Base-by-base conservation (phyloP, 257 asterid genomes). In the Penstemon newberryi region DNA sequence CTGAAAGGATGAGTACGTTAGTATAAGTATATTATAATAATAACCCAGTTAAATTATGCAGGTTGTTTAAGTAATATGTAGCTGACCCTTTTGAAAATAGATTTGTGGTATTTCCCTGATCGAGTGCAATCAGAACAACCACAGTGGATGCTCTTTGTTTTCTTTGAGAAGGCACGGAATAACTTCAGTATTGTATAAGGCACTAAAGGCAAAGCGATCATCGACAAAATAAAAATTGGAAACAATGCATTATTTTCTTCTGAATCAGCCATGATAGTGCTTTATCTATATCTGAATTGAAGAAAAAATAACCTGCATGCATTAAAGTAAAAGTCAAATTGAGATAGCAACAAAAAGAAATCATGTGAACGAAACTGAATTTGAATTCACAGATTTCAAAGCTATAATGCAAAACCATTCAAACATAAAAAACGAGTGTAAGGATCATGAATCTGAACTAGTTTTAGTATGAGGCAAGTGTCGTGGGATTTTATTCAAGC, bases 201-300 rank as follows among this genome's bases (percentile, higher is more conserved):
- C 52, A 93, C 87, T 69, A 93, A 82, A 65, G 97, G 95, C 82
- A 93, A 70, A 36, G 96, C 97, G 25, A 93, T 77, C 69, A 90
- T 83, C 3, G 99, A 82, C 76, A 93, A 56, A 52, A 93, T 83
- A 77, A 93, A 93, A 75, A 90, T 87, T 13, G 97, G 99, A 80
- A 93, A 93, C 50, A 93, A 60, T 3, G 95, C 89, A 71, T 85
- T 82, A 59, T 85, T 90, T 61, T 90, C 99, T 70, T 86, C 97
- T 56, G 93, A 67, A 78, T 80, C 84, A 72, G 92, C 90, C 96
- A 90, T 93, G 79, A 63, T 72, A 78, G 71, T 53, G 63, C 76
- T 71, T 58, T 70, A 62, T 71, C 63, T 63, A 51, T 60, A 47
- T 45, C 53, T 67, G 69, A 19, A 42, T 25, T 25, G 33, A 2